These are phyloP conservation scores for Annulohypoxylon moriforme DNA, from an alignment of 495 filamentous ascomycete genomes.

Conservation along the genomic window DNA sequence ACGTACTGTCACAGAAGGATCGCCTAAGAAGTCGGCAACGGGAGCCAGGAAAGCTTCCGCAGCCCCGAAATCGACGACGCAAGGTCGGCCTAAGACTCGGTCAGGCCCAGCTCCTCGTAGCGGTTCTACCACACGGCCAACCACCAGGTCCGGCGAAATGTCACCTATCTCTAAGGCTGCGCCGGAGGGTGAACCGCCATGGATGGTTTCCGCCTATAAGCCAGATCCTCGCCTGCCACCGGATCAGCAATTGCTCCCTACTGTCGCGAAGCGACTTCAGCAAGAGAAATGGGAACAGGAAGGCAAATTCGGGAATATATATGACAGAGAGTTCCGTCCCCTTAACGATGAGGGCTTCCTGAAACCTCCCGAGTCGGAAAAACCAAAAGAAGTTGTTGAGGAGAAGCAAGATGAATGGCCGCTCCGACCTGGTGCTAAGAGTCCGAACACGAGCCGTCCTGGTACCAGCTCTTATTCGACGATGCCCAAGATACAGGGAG, in stretches of 20 bases:
- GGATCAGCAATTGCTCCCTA: constrained; percentile 94
- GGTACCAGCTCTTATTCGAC: constrained; percentile 66
- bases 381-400: constrained; percentile 52
- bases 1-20: constrained; percentile 56
- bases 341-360: constrained; percentile 68
- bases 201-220: constrained; percentile 94
- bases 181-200: constrained; percentile 94
- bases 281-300: constrained; percentile 96
- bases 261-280: constrained; percentile 88
- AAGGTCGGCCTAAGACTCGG: constrained; percentile 72
- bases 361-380: constrained; percentile 60
- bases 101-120: constrained; percentile 63
- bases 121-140: constrained; percentile 67
- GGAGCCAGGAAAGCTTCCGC: constrained; percentile 55
- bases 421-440: constrained; percentile 57
- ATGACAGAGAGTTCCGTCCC: constrained; percentile 85
- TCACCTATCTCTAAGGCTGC: constrained; percentile 51
- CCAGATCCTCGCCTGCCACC: constrained; percentile 94
- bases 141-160: constrained; percentile 63
- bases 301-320: constrained; percentile 81
- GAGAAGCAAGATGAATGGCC: constrained; percentile 59
- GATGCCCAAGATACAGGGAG: constrained; percentile 66
- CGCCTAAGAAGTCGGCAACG: constrained; percentile 56
- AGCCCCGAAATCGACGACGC: constrained; percentile 57
- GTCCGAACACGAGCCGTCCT: constrained; percentile 54